Evolutionary conservation across 352 stramenopile genomes (phyloP).

Genomic region (Phytophthora citricola): DNA sequence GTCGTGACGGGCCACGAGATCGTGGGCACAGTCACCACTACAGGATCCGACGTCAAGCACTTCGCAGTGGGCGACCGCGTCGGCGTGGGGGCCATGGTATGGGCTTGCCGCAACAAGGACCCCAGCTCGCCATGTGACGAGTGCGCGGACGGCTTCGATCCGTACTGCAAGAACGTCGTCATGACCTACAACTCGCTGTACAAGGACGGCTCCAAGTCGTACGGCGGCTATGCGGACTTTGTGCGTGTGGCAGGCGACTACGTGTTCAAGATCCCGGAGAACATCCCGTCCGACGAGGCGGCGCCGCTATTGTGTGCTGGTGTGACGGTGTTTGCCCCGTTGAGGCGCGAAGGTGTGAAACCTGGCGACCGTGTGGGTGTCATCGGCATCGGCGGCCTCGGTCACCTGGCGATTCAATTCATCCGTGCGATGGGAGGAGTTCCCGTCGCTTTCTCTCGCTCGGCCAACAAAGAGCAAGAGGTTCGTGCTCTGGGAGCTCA

Average conservation of each 20-base stretch:
- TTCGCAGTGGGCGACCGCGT: background rate
- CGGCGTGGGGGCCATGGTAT: background rate
- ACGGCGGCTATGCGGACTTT: constrained; percentile 69
- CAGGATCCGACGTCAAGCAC: constrained; percentile 4
- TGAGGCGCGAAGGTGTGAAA: constrained; percentile 20
- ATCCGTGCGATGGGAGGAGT: constrained; percentile 63
- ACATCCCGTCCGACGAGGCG: constrained; percentile 14
- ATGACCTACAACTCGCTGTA: constrained; percentile 57
- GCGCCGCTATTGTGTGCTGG: constrained; percentile 19
- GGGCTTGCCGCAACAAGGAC: background rate
- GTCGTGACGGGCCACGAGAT: constrained; percentile 43
- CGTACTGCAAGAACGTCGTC: constrained; percentile 11
- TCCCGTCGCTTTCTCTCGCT: constrained; percentile 38
- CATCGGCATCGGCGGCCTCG: constrained; percentile 78
- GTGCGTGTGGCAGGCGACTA: constrained; percentile 64
- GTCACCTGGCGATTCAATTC: constrained; percentile 83
- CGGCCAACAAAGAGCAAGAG: constrained; percentile 53
- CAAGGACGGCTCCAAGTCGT: constrained; percentile 39
- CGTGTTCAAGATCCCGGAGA: constrained; percentile 52
- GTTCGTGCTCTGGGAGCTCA: constrained; percentile 45
- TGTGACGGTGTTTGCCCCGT: constrained; percentile 15
- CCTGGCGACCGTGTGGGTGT: constrained; percentile 61
- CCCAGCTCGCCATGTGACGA: background rate
- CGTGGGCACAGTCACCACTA: constrained; percentile 22
- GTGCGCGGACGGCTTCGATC: background rate